These are phyloP conservation scores for Euphorbia tirucalli DNA, from an alignment of 345 rosid species.

Conservation along the genomic window DNA sequence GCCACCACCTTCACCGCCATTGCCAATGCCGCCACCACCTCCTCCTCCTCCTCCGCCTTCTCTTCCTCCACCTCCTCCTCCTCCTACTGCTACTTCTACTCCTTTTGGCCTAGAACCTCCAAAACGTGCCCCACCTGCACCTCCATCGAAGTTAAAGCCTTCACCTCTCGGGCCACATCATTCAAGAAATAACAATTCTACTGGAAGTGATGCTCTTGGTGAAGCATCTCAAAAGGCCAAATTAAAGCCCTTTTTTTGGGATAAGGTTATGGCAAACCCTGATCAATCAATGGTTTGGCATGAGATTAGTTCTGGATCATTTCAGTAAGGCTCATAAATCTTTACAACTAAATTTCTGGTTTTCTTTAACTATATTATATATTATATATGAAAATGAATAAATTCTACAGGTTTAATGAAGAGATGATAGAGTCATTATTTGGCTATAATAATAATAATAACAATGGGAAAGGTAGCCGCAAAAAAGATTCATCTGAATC, in stretches of 20 bases:
- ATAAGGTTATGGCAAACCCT: constrained; percentile 27
- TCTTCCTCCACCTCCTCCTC: constrained; percentile 10
- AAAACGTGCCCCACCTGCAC: constrained; percentile 27
- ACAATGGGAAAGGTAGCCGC: constrained; percentile 14
- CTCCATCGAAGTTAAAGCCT: constrained; percentile 25
- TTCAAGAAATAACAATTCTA: not conserved
- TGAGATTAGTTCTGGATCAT: constrained; percentile 30
- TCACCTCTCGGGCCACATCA: constrained; percentile 17
- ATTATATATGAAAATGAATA: not conserved
- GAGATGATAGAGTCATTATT: constrained; percentile 35
- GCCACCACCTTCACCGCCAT: constrained; percentile 5
- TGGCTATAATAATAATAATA: constrained; percentile 16
- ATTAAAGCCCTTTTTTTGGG: constrained; percentile 34
- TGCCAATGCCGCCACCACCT: constrained; percentile 18
- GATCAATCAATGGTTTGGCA: constrained; percentile 32
- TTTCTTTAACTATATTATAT: not conserved
- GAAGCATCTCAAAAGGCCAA: constrained; percentile 18
- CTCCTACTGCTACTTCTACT: constrained; percentile 13
- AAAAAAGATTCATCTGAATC: constrained; percentile 19
- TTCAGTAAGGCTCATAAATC: constrained; percentile 22
- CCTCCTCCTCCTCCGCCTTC: constrained; percentile 15
- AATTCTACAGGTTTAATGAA: constrained; percentile 27
- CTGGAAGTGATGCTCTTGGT: constrained; percentile 4
- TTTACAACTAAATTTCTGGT: not conserved
- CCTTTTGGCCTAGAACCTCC: constrained; percentile 19